Conservation (phyloP, 2,329 filamentous ascomycete genomes). For the Gaeumannomyces tritici region DNA sequence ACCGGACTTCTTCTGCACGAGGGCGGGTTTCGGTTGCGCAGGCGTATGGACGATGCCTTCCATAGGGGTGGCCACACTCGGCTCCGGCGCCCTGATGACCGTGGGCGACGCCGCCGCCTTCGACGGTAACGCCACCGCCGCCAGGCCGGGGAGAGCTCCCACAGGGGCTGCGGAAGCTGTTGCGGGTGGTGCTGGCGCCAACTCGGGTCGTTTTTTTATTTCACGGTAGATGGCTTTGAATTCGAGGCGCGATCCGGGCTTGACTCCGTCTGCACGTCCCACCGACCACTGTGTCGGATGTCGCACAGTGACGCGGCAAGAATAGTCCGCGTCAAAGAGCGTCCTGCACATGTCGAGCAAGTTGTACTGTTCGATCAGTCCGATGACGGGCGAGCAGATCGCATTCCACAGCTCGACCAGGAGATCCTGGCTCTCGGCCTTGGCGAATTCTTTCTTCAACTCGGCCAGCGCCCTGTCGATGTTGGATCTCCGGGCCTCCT, state of each 20-base stretch:
- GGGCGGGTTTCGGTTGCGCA: conserved; percentile 2
- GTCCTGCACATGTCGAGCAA: conserved; percentile 40
- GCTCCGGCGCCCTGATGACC: not conserved
- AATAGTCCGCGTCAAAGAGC: conserved; percentile 38
- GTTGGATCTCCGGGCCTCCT: conserved; percentile 36
- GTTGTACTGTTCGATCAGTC: conserved; percentile 36
- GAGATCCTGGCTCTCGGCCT: conserved; percentile 25
- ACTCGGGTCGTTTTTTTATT: conserved; percentile 3
- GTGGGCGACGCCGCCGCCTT: not conserved
- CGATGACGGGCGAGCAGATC: conserved; percentile 34
- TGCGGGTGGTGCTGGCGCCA: not conserved
- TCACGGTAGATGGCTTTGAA: conserved; percentile 11
- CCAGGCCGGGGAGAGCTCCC: not conserved
- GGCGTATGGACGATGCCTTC: not conserved
- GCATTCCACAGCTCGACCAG: conserved; percentile 38
- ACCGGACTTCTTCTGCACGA: conserved; percentile 6
- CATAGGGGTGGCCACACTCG: not conserved
- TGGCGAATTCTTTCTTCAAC: conserved; percentile 32
- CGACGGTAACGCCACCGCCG: not conserved
- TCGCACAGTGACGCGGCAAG: conserved; percentile 34
- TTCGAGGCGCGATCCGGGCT: conserved; percentile 3
- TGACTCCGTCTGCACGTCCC: conserved; percentile 12
- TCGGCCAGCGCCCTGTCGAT: conserved; percentile 38
- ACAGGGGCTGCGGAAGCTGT: not conserved
- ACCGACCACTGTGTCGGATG: conserved; percentile 36